A percentile compares a stretch with the other conserved stretches of the same genome.
These are phyloP conservation scores for Sclerotinia borealis DNA, from an alignment of 2,329 filamentous ascomycete genomes.

Conservation along the genomic window DNA sequence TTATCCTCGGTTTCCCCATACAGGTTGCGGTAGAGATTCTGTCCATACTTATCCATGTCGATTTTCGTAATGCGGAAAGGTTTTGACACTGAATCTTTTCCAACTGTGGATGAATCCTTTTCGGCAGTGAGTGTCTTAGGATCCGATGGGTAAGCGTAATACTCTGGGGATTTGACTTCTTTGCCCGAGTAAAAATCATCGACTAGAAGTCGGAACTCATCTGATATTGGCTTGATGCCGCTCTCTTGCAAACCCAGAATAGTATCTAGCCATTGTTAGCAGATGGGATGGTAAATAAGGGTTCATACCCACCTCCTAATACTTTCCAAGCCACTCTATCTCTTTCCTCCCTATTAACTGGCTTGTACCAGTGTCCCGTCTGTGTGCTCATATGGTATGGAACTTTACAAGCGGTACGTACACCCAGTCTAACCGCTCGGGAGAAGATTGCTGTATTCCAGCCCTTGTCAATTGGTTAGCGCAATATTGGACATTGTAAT, in stretches of 20 bases:
- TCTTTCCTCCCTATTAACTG: background rate
- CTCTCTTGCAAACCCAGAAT: no score
- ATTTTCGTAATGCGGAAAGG: background rate
- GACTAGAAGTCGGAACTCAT: background rate
- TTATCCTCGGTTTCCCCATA: background rate
- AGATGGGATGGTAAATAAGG: background rate
- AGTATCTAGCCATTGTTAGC: background rate
- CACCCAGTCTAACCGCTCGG: background rate
- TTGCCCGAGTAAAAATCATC: background rate
- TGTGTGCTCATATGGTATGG: background rate
- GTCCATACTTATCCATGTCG: background rate
- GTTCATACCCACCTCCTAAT: background rate
- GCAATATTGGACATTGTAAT: background rate
- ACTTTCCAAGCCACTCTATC: background rate
- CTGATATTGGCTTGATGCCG: background rate
- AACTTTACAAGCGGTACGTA: background rate
- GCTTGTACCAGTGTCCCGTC: background rate
- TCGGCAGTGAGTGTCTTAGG: background rate
- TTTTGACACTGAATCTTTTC: background rate
- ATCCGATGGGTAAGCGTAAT: background rate
- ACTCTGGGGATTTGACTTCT: background rate
- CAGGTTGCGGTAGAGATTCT: background rate
- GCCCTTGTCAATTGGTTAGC: background rate
- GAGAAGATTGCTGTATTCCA: conserved; percentile 3
- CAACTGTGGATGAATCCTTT: background rate